Evolutionary conservation across 1,139 yeast species (phyloP).

Genomic region (Zygosaccharomyces sapae): DNA sequence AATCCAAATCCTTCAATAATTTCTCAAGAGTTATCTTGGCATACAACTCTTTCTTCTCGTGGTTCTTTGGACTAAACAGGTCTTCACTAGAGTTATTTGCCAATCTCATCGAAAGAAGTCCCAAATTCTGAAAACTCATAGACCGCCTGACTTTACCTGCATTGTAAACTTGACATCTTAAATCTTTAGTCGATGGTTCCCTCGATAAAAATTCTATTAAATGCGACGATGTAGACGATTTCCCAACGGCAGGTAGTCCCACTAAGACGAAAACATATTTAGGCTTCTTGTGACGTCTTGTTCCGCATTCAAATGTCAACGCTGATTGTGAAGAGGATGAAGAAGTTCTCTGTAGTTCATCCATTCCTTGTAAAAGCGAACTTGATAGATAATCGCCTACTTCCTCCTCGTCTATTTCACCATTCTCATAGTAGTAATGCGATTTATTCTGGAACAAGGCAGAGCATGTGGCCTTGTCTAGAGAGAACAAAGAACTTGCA

Average conservation of each 20-base stretch:
- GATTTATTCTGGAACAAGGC: slow-evolving; percentile 16
- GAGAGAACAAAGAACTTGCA: slow-evolving; percentile 30
- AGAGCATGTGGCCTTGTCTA: slow-evolving; percentile 16
- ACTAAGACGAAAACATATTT: slow-evolving; percentile 51
- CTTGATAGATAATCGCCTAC: slow-evolving; percentile 9
- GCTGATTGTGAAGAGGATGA: slow-evolving; percentile 8
- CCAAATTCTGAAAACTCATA: slow-evolving; percentile 25
- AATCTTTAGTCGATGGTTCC: slow-evolving; percentile 24
- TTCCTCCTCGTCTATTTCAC: slow-evolving; percentile 13
- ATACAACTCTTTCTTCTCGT: slow-evolving; percentile 51
- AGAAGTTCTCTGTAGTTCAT: slow-evolving; percentile 5
- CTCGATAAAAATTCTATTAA: slow-evolving; percentile 42
- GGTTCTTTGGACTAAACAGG: slow-evolving; percentile 46
- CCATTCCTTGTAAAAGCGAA: slow-evolving; percentile 8
- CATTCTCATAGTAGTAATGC: slow-evolving; percentile 15
- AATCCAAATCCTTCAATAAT: slow-evolving; percentile 45
- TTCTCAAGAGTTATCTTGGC: slow-evolving; percentile 56
- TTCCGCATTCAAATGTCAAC: slow-evolving; percentile 12
- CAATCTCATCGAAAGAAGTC: slow-evolving; percentile 23
- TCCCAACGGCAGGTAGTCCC: slow-evolving; percentile 71
- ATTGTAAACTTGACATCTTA: slow-evolving; percentile 41
- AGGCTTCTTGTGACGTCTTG: slow-evolving; percentile 4
- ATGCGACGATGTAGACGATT: slow-evolving; percentile 58
- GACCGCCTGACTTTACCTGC: slow-evolving; percentile 56
- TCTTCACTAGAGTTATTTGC: slow-evolving; percentile 38